phyloP scores from a whole-genome alignment of 495 filamentous ascomycete genomes.

The Glarea lozoyensis region DNA sequence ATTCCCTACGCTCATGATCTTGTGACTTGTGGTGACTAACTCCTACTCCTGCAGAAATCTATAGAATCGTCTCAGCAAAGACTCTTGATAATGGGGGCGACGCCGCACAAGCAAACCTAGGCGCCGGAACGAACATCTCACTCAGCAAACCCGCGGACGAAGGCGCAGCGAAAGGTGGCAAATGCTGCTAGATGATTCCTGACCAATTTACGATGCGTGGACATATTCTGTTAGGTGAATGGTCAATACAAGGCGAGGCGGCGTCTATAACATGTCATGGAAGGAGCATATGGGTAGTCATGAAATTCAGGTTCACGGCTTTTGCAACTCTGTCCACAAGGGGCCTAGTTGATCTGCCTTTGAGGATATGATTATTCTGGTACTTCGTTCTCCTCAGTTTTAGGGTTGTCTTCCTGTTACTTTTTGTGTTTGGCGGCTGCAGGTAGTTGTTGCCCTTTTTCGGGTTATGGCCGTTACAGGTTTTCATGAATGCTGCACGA shows the following conservation, averaged over 20 bases:
- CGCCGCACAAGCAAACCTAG: constrained; percentile 60
- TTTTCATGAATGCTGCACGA: not conserved
- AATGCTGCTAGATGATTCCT: constrained; percentile 63
- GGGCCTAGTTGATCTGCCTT: not conserved
- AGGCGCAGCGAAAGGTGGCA: constrained; percentile 65
- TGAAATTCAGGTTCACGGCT: constrained; percentile 21
- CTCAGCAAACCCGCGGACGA: constrained; percentile 72
- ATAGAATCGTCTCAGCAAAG: constrained; percentile 98
- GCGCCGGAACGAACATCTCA: constrained; percentile 66
- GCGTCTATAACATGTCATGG: constrained; percentile 23
- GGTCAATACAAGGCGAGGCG: constrained; percentile 22
- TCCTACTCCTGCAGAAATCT: constrained; percentile 70
- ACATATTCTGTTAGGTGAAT: constrained; percentile 19
- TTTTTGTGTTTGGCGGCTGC: not conserved
- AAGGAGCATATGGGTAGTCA: constrained; percentile 24
- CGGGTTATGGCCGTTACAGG: not conserved
- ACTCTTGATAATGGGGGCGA: constrained; percentile 76
- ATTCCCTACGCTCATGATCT: not conserved
- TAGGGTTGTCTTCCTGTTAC: not conserved
- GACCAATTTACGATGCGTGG: constrained; percentile 3
- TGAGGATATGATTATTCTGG: not conserved
- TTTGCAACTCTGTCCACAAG: constrained; percentile 9
- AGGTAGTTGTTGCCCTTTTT: not conserved
- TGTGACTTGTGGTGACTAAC: constrained; percentile 1
- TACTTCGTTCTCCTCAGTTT: not conserved